phyloP scores from a whole-genome alignment of 2,329 filamentous ascomycete species.

The Ophiostoma populinum region DNA sequence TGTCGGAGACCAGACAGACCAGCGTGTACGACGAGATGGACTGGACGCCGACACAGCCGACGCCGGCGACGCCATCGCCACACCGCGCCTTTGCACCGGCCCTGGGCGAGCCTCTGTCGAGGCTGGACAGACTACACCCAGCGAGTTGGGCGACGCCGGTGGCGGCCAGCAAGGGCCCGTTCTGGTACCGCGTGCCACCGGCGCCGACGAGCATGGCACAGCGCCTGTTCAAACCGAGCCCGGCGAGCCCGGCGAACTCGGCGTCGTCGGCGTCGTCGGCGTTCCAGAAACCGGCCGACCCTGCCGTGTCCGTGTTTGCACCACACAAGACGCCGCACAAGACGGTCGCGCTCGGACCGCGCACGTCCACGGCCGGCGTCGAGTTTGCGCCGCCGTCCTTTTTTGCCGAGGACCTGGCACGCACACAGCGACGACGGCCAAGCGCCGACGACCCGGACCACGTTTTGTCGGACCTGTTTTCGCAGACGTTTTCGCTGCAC shows the following conservation, averaged over 20 bases:
- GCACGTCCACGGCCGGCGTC: constrained; percentile 2
- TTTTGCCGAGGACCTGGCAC: constrained; percentile 28
- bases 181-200: constrained; percentile 53
- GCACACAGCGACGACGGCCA: not conserved
- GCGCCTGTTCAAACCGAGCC: constrained; percentile 37
- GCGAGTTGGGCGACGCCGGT: constrained; percentile 19
- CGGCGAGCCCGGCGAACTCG: constrained; percentile 20
- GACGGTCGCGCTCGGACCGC: not conserved
- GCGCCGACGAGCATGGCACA: constrained; percentile 51
- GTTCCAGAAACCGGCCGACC: no score
- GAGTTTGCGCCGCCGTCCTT: constrained; percentile 34
- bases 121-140: no score
- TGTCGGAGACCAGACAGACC: no score
- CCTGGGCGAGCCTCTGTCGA: no score
- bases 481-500: constrained; percentile 25
- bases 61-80: constrained; percentile 27
- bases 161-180: constrained; percentile 31
- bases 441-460: constrained; percentile 24
- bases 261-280: not conserved
- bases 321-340: not conserved
- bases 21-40: constrained; percentile 47
- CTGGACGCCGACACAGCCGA: constrained; percentile 41
- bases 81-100: constrained; percentile 41
- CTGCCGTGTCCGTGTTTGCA: not conserved
- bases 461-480: constrained; percentile 26